phyloP scores from a whole-genome alignment of 257 asterid genomes.

The Linaria vulgaris region DNA sequence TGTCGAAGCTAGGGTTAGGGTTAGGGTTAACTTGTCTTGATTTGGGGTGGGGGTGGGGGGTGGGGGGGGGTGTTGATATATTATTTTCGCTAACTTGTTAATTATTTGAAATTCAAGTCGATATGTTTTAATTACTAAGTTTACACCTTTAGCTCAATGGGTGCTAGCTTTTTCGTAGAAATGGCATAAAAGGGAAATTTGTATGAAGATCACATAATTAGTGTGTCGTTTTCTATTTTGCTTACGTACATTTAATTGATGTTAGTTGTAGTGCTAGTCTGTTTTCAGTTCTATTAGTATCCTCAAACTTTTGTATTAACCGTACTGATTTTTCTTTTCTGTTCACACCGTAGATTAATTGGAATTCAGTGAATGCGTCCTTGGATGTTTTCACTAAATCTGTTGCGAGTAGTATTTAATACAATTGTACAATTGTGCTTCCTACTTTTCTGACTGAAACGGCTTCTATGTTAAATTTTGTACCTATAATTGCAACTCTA shows the following conservation, averaged over 20 bases:
- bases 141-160: constrained; percentile 5
- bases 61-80: constrained; percentile 23
- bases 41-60: constrained; percentile 72
- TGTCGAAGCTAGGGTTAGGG: constrained; percentile 50
- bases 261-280: background rate
- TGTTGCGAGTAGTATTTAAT: background rate
- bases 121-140: background rate
- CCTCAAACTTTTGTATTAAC: background rate
- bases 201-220: background rate
- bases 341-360: background rate
- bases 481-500: too few species aligned
- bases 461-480: too few species aligned
- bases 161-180: background rate
- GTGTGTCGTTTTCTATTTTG: background rate
- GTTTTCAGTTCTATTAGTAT: background rate
- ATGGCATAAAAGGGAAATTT: background rate
- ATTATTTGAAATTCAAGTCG: background rate
- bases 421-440: too few species aligned
- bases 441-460: too few species aligned
- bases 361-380: background rate
- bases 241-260: constrained; percentile 7
- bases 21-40: too few species aligned
- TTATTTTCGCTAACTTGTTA: background rate
- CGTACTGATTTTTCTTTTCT: background rate
- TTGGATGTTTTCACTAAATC: background rate